Conservation (phyloP, 805 yeast species). For the Candida nitratophila region DNA sequence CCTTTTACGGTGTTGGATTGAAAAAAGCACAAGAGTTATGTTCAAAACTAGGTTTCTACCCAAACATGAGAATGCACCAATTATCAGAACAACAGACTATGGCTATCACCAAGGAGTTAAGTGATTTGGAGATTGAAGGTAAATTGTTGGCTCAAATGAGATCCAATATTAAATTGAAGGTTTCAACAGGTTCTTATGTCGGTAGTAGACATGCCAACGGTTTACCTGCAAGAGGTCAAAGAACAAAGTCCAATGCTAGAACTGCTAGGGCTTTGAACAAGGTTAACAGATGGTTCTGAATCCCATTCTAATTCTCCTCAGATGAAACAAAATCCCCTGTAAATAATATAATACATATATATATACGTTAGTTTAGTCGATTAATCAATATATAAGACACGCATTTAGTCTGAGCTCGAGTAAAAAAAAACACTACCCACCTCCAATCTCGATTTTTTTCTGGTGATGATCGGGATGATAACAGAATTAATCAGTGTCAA, state of each 20-base stretch:
- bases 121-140: constrained; percentile 78
- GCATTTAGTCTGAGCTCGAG: too few relatives aligned
- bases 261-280: constrained; percentile 85
- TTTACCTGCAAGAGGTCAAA: constrained; percentile 80
- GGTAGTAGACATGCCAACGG: constrained; percentile 90
- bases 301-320: too few relatives aligned
- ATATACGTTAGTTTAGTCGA: too few relatives aligned
- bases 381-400: too few relatives aligned
- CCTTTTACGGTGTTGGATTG: constrained; percentile 83
- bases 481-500: too few relatives aligned
- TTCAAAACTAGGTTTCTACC: constrained; percentile 85
- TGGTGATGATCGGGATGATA: too few relatives aligned
- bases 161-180: constrained; percentile 72
- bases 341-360: too few relatives aligned
- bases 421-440: too few relatives aligned
- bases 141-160: constrained; percentile 66
- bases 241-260: constrained; percentile 82
- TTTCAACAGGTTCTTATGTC: constrained; percentile 73
- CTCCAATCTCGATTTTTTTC: too few relatives aligned
- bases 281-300: constrained; percentile 48
- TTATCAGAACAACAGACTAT: constrained; percentile 80
- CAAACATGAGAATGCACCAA: constrained; percentile 91
- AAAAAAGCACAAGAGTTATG: constrained; percentile 68
- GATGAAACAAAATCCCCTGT: too few relatives aligned
- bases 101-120: constrained; percentile 80